Conservation (phyloP, 2,329 filamentous ascomycete species). For the Zymoseptoria crescenta region DNA sequence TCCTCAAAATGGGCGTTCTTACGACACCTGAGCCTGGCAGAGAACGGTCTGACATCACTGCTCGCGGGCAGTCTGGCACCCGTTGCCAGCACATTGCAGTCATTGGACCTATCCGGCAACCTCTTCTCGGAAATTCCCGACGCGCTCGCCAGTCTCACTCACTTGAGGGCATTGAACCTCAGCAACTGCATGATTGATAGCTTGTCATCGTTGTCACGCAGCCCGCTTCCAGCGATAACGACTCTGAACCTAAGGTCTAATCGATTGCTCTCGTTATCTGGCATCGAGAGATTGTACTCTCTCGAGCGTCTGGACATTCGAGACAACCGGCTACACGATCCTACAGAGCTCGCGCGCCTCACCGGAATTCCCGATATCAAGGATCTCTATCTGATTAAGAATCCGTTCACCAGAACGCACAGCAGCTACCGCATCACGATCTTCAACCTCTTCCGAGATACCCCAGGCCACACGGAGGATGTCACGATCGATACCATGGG, state of each 20-base stretch:
- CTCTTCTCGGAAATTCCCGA: slow-evolving; percentile 92
- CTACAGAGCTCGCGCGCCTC: slow-evolving; percentile 78
- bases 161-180: slow-evolving; percentile 84
- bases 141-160: slow-evolving; percentile 74
- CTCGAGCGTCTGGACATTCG: slow-evolving; percentile 84
- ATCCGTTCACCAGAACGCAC: slow-evolving; percentile 84
- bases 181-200: slow-evolving; percentile 98
- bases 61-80: slow-evolving; percentile 68
- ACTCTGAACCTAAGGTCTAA: slow-evolving; percentile 88
- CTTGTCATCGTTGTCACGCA: slow-evolving; percentile 75
- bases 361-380: slow-evolving; percentile 85
- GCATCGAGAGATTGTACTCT: slow-evolving; percentile 80
- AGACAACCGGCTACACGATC: slow-evolving; percentile 86
- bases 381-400: slow-evolving; percentile 87
- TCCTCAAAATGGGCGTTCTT: slow-evolving; percentile 91
- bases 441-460: slow-evolving; percentile 90
- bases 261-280: slow-evolving; percentile 75
- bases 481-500: slow-evolving; percentile 78
- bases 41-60: slow-evolving; percentile 81
- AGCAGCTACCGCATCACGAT: slow-evolving; percentile 78
- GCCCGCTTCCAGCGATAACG: slow-evolving; percentile 84
- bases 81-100: slow-evolving; percentile 79
- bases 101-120: slow-evolving; percentile 85
- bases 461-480: slow-evolving; percentile 84
- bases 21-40: slow-evolving; percentile 81